A percentile compares a stretch with the other conserved stretches of the same genome.
These are phyloP conservation scores for Nakazawaea wickerhamii DNA, from an alignment of 805 yeast genomes.

Conservation along the genomic window DNA sequence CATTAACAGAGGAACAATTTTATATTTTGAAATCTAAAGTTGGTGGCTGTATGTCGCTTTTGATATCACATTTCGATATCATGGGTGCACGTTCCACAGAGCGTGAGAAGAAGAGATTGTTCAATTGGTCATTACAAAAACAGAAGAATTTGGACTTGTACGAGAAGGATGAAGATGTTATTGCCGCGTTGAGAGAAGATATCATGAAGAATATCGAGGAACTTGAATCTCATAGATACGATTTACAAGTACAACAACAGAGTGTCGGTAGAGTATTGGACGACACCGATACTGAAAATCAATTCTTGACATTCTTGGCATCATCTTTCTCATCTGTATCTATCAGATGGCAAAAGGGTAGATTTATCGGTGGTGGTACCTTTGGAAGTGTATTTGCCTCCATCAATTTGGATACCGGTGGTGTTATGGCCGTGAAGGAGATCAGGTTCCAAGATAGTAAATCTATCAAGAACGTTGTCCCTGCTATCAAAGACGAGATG, in stretches of 20 bases:
- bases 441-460: conserved; percentile 86
- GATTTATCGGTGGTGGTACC: conserved; percentile 90
- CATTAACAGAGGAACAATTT: conserved; percentile 74
- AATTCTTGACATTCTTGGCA: conserved; percentile 78
- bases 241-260: conserved; percentile 36
- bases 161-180: conserved; percentile 47
- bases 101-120: conserved; percentile 48
- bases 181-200: conserved; percentile 58
- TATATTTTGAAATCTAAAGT: conserved; percentile 68
- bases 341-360: conserved; percentile 96
- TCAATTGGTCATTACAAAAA: conserved; percentile 46
- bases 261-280: conserved; percentile 86
- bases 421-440: conserved; percentile 95
- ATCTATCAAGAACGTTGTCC: conserved; percentile 76
- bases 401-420: conserved; percentile 89
- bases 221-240: conserved; percentile 54
- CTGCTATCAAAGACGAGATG: conserved; percentile 93
- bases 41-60: conserved; percentile 88
- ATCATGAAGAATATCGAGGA: conserved; percentile 59
- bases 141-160: conserved; percentile 53
- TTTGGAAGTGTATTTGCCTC: conserved; percentile 95
- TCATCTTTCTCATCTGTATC: conserved; percentile 86
- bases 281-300: conserved; percentile 80
- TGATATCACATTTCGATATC: conserved; percentile 93
- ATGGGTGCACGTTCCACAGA: conserved; percentile 95